Evolutionary conservation across 2,329 filamentous ascomycete species (phyloP).

Genomic region (Cordyceps farinosa): DNA sequence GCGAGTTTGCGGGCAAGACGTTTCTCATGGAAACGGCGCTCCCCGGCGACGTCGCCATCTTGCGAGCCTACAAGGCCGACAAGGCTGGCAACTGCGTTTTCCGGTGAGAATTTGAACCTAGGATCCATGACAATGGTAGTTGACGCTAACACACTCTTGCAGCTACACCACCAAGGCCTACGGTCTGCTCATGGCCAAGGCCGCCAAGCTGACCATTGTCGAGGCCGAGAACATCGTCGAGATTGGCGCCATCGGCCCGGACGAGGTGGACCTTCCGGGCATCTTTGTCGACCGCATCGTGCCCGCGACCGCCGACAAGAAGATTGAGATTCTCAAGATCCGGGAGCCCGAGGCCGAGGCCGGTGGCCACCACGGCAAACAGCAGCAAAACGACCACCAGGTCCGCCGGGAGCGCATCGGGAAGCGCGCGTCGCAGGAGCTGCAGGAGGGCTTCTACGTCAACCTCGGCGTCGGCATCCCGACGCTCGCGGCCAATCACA

Average conservation of each 20-base stretch:
- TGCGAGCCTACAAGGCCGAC: slow-evolving; percentile 74
- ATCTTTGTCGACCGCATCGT: slow-evolving; percentile 83
- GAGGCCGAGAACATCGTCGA: slow-evolving; percentile 83
- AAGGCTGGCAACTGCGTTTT: slow-evolving; percentile 77
- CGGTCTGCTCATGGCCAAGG: slow-evolving; percentile 75
- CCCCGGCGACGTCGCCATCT: slow-evolving; percentile 71
- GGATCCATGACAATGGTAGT: too few relatives aligned
- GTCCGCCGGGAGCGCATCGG: slow-evolving; percentile 68
- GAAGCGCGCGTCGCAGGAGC: slow-evolving; percentile 71
- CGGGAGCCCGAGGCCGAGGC: slow-evolving; percentile 41
- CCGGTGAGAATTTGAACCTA: slow-evolving; percentile 41
- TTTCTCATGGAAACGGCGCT: slow-evolving; percentile 78
- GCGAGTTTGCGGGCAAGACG: slow-evolving; percentile 67
- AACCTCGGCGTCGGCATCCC: slow-evolving; percentile 84
- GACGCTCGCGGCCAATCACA: slow-evolving; percentile 75
- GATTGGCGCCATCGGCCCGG: slow-evolving; percentile 66
- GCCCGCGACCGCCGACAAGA: slow-evolving; percentile 66
- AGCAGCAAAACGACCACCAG: slow-evolving; percentile 45
- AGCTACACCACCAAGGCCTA: slow-evolving; percentile 73
- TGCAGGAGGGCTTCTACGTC: slow-evolving; percentile 76
- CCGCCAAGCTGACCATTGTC: slow-evolving; percentile 72
- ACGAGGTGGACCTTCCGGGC: slow-evolving; percentile 73
- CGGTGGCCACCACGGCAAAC: slow-evolving; percentile 28
- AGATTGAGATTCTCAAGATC: slow-evolving; percentile 66
- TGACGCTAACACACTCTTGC: not conserved